These are phyloP conservation scores for Boehmeria nivea DNA, from an alignment of 306 rosid genomes.

Conservation along the genomic window DNA sequence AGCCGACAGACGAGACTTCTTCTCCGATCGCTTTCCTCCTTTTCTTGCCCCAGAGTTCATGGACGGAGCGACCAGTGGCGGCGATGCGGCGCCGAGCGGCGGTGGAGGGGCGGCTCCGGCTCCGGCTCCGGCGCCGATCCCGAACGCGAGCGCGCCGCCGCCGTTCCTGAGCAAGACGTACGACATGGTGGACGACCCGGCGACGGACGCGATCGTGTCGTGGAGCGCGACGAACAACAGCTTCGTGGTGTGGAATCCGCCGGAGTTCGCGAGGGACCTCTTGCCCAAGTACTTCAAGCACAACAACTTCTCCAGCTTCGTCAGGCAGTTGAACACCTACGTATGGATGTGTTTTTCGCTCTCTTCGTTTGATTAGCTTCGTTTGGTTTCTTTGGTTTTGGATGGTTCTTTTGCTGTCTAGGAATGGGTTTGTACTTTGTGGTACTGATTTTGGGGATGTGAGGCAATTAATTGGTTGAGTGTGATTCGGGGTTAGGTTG, in stretches of 20 bases:
- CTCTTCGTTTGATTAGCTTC: neutral
- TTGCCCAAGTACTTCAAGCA: constrained; percentile 92
- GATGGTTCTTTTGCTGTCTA: too few relatives aligned
- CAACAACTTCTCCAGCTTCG: constrained; percentile 90
- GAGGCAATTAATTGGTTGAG: too few relatives aligned
- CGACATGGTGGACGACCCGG: constrained; percentile 92
- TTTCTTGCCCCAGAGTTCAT: constrained; percentile 15
- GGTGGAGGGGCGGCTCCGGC: constrained; percentile 8
- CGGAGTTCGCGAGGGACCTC: constrained; percentile 87
- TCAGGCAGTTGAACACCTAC: constrained; percentile 90
- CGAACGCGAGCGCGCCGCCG: constrained; percentile 65
- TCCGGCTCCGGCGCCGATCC: constrained; percentile 54
- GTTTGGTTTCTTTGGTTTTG: neutral
- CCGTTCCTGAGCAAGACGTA: constrained; percentile 92
- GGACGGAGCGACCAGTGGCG: constrained; percentile 30
- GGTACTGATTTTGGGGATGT: too few relatives aligned
- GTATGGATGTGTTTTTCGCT: constrained; percentile 27
- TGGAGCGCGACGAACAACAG: constrained; percentile 91
- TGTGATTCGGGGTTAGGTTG: too few relatives aligned
- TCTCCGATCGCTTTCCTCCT: neutral
- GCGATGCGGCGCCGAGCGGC: constrained; percentile 29
- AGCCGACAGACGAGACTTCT: constrained; percentile 4
- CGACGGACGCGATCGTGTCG: constrained; percentile 72
- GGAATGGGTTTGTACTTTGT: too few relatives aligned
- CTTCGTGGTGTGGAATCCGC: constrained; percentile 98